Evolutionary conservation across 192 early-diverging fungal genomes (phyloP).

Genomic region (Entomortierella beljakovae): DNA sequence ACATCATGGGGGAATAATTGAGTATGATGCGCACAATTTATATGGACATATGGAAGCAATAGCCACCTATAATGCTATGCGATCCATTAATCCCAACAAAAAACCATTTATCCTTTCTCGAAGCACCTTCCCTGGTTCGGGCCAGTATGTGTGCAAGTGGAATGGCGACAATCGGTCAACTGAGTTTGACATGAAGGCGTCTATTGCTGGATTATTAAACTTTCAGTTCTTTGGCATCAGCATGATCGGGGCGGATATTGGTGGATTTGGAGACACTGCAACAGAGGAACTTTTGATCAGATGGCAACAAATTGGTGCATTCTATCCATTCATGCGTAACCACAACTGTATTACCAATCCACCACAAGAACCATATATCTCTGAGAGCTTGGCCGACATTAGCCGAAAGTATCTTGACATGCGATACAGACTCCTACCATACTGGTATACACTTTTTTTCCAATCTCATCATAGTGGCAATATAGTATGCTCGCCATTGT

Average conservation of each 20-base stretch:
- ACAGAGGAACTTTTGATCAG: conserved; percentile 71
- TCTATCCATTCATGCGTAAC: conserved; percentile 71
- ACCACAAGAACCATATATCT: conserved; percentile 71
- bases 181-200: conserved; percentile 65
- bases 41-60: conserved; percentile 70
- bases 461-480: conserved; percentile 61
- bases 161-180: conserved; percentile 70
- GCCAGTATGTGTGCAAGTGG: conserved; percentile 59
- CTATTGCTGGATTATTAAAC: conserved; percentile 66
- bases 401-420: conserved; percentile 58
- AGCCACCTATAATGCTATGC: conserved; percentile 58
- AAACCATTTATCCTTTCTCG: conserved; percentile 72
- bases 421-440: conserved; percentile 70
- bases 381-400: conserved; percentile 60
- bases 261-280: conserved; percentile 69
- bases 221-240: conserved; percentile 78
- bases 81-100: conserved; percentile 42
- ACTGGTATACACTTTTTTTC: conserved; percentile 69
- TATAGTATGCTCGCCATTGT: conserved; percentile 64
- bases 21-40: conserved; percentile 70
- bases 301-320: conserved; percentile 71
- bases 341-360: conserved; percentile 65
- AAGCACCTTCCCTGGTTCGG: conserved; percentile 72
- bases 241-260: conserved; percentile 76
- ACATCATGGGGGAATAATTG: conserved; percentile 58